Conservation (phyloP, 2,329 filamentous ascomycete genomes). For the Alternaria gansuensis region DNA sequence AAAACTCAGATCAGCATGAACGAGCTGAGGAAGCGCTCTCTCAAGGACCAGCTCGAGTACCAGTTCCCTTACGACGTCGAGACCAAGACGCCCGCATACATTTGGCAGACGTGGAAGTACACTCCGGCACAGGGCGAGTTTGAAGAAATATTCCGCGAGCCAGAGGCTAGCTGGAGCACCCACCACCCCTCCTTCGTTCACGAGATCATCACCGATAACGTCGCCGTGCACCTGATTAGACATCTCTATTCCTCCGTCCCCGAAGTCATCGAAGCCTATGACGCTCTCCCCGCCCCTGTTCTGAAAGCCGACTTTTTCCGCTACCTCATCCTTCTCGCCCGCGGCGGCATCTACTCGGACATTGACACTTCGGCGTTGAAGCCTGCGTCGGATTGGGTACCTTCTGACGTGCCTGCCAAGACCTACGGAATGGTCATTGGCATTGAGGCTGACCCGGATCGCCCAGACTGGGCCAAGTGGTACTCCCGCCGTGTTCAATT, state of each 20-base stretch:
- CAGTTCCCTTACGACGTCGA: constrained; percentile 93
- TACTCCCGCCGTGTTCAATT: constrained; percentile 97
- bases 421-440: constrained; percentile 88
- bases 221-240: constrained; percentile 80
- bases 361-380: constrained; percentile 90
- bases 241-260: constrained; percentile 81
- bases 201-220: constrained; percentile 93
- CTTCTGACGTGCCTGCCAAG: constrained; percentile 75
- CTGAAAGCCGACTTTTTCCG: constrained; percentile 73
- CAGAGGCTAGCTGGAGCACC: constrained; percentile 89
- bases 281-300: constrained; percentile 59
- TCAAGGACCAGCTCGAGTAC: constrained; percentile 84
- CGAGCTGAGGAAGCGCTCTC: constrained; percentile 75
- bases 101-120: constrained; percentile 99
- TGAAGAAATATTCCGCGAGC: constrained; percentile 74
- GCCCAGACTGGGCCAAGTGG: constrained; percentile 92
- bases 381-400: constrained; percentile 88
- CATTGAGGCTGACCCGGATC: constrained; percentile 95
- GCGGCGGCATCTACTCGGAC: constrained; percentile 78
- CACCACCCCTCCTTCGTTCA: constrained; percentile 91
- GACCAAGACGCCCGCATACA: constrained; percentile 91
- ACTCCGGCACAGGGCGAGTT: constrained; percentile 82
- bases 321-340: constrained; percentile 75
- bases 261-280: constrained; percentile 61
- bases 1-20: constrained; percentile 69